Conservation (phyloP, 169 alveolate genomes). For the Perkinsus marinus region DNA sequence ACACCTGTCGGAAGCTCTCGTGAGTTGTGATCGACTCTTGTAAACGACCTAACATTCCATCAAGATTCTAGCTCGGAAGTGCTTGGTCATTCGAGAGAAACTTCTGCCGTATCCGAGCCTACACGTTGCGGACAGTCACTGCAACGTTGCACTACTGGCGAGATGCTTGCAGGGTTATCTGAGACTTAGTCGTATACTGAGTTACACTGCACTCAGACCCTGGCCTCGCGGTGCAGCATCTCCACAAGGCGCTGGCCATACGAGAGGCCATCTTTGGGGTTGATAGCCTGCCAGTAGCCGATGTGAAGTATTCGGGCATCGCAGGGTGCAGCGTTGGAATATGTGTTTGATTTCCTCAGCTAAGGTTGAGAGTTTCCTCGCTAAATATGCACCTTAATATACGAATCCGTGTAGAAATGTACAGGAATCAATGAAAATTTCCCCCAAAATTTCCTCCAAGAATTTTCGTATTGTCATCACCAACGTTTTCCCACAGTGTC, state of each 20-base stretch:
- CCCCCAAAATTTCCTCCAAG: no score
- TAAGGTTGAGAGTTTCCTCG: no score
- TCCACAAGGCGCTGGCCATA: not conserved
- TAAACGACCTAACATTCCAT: not conserved
- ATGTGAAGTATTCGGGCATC: not conserved
- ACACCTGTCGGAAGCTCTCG: not conserved
- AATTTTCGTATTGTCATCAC: no score
- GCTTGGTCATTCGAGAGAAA: not conserved
- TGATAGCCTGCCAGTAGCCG: not conserved
- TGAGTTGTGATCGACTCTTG: not conserved
- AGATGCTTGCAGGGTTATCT: not conserved
- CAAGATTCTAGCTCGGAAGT: not conserved
- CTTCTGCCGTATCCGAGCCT: not conserved
- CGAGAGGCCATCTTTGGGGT: not conserved
- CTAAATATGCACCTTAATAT: no score
- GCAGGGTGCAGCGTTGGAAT: no score
- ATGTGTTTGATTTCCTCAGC: no score
- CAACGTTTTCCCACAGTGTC: no score
- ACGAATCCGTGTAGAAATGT: no score
- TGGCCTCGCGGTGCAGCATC: not conserved
- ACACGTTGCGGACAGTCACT: not conserved
- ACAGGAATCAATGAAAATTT: no score
- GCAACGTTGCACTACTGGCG: not conserved
- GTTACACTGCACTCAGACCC: not conserved
- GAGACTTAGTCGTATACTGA: no score